A percentile compares a stretch with the other conserved stretches of the same genome.
Conservation (phyloP, 306 rosid species). For the Pyrus communis region DNA sequence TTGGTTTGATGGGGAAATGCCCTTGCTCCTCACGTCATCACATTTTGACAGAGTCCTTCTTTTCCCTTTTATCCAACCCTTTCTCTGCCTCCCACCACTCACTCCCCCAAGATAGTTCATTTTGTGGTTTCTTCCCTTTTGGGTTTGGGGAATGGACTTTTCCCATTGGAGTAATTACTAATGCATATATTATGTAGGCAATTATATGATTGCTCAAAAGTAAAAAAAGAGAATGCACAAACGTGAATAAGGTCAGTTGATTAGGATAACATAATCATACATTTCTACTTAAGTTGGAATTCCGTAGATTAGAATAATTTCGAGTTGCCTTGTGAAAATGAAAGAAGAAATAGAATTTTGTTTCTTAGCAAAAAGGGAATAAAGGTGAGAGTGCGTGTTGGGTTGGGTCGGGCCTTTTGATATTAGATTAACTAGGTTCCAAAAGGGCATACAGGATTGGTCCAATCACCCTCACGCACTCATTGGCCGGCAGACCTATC, state of each 20-base stretch:
- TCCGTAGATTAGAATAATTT: no score
- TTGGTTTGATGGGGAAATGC: conserved; percentile 29
- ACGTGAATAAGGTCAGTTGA: background rate
- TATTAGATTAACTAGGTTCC: background rate
- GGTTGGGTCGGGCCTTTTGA: background rate
- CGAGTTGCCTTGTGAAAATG: no score
- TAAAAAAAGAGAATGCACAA: background rate
- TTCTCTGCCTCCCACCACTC: no score
- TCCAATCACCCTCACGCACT: background rate
- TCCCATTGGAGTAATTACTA: background rate
- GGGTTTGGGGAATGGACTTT: no score
- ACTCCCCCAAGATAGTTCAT: no score
- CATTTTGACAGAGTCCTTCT: conserved; percentile 30
- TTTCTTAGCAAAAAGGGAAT: background rate
- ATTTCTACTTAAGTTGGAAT: no score
- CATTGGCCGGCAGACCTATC: background rate
- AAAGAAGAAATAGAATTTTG: no score
- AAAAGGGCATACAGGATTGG: background rate
- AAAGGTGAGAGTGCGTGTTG: background rate
- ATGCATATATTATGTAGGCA: background rate
- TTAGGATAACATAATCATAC: no score
- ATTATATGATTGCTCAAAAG: background rate
- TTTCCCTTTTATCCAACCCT: background rate
- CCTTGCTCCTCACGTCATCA: conserved; percentile 48
- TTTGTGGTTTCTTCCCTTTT: background rate